These are phyloP conservation scores for Podospora pseudoanserina DNA, from an alignment of 495 filamentous ascomycete genomes.

Conservation along the genomic window DNA sequence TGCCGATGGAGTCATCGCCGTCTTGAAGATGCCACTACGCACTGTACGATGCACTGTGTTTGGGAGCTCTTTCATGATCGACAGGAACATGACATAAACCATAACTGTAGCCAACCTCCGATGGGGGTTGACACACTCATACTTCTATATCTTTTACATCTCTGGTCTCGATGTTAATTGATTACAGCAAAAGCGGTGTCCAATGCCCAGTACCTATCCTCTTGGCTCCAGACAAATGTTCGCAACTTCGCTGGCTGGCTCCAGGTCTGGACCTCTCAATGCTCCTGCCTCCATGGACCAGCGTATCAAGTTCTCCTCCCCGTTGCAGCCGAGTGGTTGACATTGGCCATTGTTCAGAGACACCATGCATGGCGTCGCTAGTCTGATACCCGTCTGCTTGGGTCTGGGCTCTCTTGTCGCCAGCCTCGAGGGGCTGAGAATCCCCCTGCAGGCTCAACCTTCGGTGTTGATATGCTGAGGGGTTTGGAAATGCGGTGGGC, in stretches of 20 bases:
- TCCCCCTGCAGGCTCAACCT: slow-evolving; percentile 10
- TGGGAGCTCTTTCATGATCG: background rate
- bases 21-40: background rate
- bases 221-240: background rate
- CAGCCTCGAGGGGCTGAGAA: slow-evolving; percentile 17
- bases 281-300: background rate
- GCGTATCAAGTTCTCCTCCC: background rate
- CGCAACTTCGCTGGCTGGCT: background rate
- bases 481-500: background rate
- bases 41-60: background rate
- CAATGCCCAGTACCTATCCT: background rate
- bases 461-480: background rate
- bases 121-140: too few relatives aligned
- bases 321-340: background rate
- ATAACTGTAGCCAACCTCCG: too few relatives aligned
- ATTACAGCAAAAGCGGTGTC: too few relatives aligned
- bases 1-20: background rate
- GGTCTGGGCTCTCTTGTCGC: background rate
- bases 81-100: background rate
- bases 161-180: too few relatives aligned
- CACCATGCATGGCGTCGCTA: slow-evolving; percentile 11
- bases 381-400: background rate
- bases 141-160: background rate
- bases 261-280: background rate
- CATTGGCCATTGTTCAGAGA: background rate